A percentile compares a stretch with the other conserved stretches of the same genome.
Evolutionary conservation across 1,284 basidiomycete species (phyloP).

Genomic region (Moesziomyces sp.): DNA sequence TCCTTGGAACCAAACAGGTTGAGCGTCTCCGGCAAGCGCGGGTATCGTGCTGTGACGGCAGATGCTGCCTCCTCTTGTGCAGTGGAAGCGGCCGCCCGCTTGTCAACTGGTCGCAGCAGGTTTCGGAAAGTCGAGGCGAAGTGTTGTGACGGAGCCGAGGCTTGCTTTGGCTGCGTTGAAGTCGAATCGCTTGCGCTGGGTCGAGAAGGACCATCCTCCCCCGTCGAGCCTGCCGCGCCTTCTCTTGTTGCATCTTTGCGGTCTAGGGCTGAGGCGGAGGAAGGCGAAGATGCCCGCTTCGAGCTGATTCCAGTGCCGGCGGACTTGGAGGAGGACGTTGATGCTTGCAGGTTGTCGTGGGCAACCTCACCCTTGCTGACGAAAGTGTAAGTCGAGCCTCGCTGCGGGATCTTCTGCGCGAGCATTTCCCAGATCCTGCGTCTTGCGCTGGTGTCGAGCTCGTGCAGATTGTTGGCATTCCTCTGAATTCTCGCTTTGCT

Average conservation of each 20-base stretch:
- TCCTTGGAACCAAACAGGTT: constrained; percentile 33
- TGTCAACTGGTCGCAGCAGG: constrained; percentile 41
- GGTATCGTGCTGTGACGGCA: constrained; percentile 32
- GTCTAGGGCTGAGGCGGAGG: background rate
- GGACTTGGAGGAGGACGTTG: constrained; percentile 19
- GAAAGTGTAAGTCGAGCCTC: constrained; percentile 49
- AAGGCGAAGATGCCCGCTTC: constrained; percentile 11
- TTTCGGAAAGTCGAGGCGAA: constrained; percentile 42
- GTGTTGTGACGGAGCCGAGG: constrained; percentile 27
- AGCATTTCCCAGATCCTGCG: constrained; percentile 51
- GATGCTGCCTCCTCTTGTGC: constrained; percentile 28
- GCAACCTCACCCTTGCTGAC: constrained; percentile 49
- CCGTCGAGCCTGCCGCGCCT: constrained; percentile 5
- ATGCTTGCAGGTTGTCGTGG: constrained; percentile 35
- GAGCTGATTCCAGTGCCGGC: constrained; percentile 3
- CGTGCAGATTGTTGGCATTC: constrained; percentile 22
- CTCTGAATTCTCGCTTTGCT: constrained; percentile 32
- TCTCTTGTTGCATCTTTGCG: background rate
- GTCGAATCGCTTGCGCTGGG: background rate
- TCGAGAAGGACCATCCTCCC: background rate
- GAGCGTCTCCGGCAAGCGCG: constrained; percentile 31
- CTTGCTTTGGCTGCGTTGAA: constrained; percentile 8
- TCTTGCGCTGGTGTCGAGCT: constrained; percentile 37
- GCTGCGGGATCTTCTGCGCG: constrained; percentile 42
- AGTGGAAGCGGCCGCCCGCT: constrained; percentile 21